These are phyloP conservation scores for Yamadazyma oceani DNA, from an alignment of 1,139 yeast genomes.

Conservation along the genomic window DNA sequence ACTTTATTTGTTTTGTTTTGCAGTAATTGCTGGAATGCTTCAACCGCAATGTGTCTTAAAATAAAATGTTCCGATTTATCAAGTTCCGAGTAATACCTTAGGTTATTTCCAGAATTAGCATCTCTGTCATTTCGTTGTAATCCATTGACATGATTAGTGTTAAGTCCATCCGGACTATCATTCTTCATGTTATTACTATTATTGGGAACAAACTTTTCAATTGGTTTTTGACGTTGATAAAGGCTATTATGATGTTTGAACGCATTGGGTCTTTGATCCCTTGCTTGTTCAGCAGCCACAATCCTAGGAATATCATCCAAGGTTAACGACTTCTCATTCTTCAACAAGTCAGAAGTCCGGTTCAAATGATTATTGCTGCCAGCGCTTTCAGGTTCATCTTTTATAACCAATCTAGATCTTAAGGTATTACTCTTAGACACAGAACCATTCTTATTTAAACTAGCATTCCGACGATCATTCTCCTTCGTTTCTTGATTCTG, in stretches of 20 bases:
- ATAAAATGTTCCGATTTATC: conserved; percentile 58
- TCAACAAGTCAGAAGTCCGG: conserved; percentile 65
- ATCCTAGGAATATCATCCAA: conserved; percentile 95
- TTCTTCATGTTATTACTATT: conserved; percentile 17
- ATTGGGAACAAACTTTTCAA: conserved; percentile 15
- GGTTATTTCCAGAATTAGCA: conserved; percentile 2
- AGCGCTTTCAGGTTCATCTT: conserved; percentile 44
- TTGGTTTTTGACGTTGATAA: conserved; percentile 40
- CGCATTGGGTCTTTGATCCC: conserved; percentile 87
- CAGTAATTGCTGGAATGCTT: conserved; percentile 51
- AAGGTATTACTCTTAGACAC: not conserved
- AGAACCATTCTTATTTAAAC: not conserved
- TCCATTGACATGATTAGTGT: too few species aligned
- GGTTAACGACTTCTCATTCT: conserved; percentile 83
- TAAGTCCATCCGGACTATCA: too few species aligned
- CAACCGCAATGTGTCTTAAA: conserved; percentile 67
- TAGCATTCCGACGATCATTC: not conserved
- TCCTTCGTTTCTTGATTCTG: conserved; percentile 19
- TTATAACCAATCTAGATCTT: conserved; percentile 31
- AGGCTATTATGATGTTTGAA: conserved; percentile 64
- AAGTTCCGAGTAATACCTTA: conserved; percentile 73
- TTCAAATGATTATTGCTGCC: conserved; percentile 37
- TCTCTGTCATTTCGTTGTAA: conserved; percentile 1
- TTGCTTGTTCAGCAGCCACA: conserved; percentile 95
- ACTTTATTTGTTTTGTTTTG: conserved; percentile 42